phyloP scores from a whole-genome alignment of 257 asterid species.

The Orobanche coerulescens region DNA sequence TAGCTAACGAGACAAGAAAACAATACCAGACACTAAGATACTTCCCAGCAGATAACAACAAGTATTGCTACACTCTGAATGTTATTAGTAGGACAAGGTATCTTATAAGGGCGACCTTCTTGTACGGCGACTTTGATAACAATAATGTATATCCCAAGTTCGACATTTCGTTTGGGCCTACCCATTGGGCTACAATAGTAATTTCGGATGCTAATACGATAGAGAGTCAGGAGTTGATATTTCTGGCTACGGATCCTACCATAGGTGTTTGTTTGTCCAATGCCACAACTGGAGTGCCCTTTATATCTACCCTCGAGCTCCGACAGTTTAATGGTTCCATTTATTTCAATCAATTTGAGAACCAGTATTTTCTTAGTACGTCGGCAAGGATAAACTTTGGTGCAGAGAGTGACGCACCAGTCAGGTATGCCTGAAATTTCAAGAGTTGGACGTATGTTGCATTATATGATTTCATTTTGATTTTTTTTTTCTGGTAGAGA shows the following conservation, averaged over 20 bases:
- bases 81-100: constrained; percentile 73
- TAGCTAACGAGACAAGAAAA: constrained; percentile 54
- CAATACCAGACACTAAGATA: constrained; percentile 66
- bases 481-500: not conserved
- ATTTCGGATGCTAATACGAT: constrained; percentile 74
- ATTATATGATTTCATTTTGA: not conserved
- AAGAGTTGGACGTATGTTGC: not conserved
- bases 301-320: constrained; percentile 95
- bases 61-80: constrained; percentile 77
- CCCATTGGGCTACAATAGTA: constrained; percentile 84
- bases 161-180: constrained; percentile 83
- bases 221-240: constrained; percentile 76
- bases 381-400: constrained; percentile 97
- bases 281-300: constrained; percentile 95
- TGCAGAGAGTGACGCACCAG: constrained; percentile 60
- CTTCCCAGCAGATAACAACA: constrained; percentile 77
- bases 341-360: constrained; percentile 55
- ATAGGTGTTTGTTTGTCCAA: constrained; percentile 84
- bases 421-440: constrained; percentile 50
- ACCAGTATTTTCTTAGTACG: constrained; percentile 65
- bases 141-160: constrained; percentile 82
- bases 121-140: constrained; percentile 78
- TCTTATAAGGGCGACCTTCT: constrained; percentile 83
- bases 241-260: constrained; percentile 73
- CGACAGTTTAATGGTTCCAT: constrained; percentile 88